Evolutionary conservation across 2,329 filamentous ascomycete species (phyloP).

Genomic region (Paecilomyces dactylethromorphus): DNA sequence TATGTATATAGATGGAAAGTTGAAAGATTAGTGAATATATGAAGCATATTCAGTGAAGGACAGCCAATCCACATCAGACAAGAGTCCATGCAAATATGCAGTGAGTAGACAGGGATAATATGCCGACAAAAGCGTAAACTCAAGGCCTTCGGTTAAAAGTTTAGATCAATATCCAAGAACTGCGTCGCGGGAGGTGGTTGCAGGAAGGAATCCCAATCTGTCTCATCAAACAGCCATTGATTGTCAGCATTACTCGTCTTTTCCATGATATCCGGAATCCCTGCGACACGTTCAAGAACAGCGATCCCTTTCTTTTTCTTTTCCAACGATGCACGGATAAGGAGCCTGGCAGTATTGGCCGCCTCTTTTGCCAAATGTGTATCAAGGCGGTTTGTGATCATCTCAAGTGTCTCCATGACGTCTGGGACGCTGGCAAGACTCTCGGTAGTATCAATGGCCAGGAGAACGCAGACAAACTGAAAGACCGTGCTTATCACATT

Average conservation of each 20-base stretch:
- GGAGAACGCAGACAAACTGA: constrained; percentile 36
- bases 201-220: neutral
- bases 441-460: constrained; percentile 34
- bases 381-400: constrained; percentile 29
- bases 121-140: neutral
- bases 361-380: constrained; percentile 27
- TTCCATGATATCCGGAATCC: neutral
- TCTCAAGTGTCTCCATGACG: constrained; percentile 31
- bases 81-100: too few species aligned
- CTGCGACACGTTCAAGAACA: constrained; percentile 9
- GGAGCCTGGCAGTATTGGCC: constrained; percentile 13
- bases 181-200: neutral
- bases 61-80: too few species aligned
- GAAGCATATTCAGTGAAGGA: too few species aligned
- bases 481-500: constrained; percentile 37
- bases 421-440: constrained; percentile 28
- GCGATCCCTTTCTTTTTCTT: constrained; percentile 18
- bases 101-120: neutral
- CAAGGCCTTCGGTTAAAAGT: neutral
- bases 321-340: constrained; percentile 16
- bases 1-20: too few species aligned
- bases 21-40: too few species aligned
- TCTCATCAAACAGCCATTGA: neutral
- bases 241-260: neutral
- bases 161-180: neutral